Conservation (phyloP, 495 filamentous ascomycete genomes). For the Penicillium herquei region DNA sequence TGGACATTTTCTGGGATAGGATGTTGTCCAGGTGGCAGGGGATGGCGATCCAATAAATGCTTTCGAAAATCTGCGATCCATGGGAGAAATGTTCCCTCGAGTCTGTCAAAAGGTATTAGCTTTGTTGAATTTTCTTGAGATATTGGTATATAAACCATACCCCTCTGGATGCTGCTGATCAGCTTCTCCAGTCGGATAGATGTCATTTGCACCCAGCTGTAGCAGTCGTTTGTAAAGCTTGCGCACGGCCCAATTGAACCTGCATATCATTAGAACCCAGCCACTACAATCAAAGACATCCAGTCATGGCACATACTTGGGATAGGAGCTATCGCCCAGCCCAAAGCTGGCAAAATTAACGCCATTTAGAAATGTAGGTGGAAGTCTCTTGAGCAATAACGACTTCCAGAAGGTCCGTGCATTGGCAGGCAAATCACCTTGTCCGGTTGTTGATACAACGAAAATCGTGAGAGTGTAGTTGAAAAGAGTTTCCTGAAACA, state of each 20-base stretch:
- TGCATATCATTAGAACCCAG: slow-evolving; percentile 29
- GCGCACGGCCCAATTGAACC: slow-evolving; percentile 89
- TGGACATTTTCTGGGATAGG: slow-evolving; percentile 75
- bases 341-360: slow-evolving; percentile 83
- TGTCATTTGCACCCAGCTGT: slow-evolving; percentile 80
- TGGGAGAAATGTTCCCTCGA: slow-evolving; percentile 78
- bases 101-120: slow-evolving; percentile 33
- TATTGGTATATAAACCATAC: slow-evolving; percentile 42
- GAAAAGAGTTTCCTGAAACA: slow-evolving; percentile 41
- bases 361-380: slow-evolving; percentile 60
- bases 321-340: slow-evolving; percentile 91
- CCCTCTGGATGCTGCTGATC: slow-evolving; percentile 94
- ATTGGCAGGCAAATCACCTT: slow-evolving; percentile 88
- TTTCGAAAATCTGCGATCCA: slow-evolving; percentile 70
- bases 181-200: slow-evolving; percentile 76
- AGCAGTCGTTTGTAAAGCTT: slow-evolving; percentile 83
- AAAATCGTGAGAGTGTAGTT: slow-evolving; percentile 68
- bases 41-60: slow-evolving; percentile 63
- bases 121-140: not conserved
- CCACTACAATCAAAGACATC: not conserved
- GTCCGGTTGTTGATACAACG: slow-evolving; percentile 86
- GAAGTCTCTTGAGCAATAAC: slow-evolving; percentile 74
- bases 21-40: slow-evolving; percentile 60
- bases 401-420: slow-evolving; percentile 78
- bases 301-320: slow-evolving; percentile 55